phyloP scores from a whole-genome alignment of 148 eudicot species.

The Heliamphora exappendiculata region DNA sequence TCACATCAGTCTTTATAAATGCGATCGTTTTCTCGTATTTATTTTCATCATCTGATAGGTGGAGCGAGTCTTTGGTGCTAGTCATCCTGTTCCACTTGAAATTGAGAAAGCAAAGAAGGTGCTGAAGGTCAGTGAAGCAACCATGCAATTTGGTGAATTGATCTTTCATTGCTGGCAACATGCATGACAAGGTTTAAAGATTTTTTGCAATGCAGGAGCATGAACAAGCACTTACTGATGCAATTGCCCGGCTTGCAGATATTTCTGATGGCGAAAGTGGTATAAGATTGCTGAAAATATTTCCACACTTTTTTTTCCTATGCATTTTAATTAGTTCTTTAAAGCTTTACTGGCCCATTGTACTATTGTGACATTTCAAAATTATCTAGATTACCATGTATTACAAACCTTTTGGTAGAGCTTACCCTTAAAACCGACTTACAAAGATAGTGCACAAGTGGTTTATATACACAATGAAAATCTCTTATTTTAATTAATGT shows the following conservation, averaged over 20 bases:
- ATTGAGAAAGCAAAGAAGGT: slow-evolving; percentile 60
- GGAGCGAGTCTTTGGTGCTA: slow-evolving; percentile 51
- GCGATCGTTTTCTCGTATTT: not conserved
- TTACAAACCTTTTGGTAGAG: not conserved
- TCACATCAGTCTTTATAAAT: not conserved
- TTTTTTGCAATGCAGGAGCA: slow-evolving; percentile 35
- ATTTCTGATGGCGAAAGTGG: slow-evolving; percentile 62
- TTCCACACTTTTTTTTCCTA: not conserved
- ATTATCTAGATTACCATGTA: not conserved
- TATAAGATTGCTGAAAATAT: slow-evolving; percentile 7
- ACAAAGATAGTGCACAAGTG: too few relatives aligned
- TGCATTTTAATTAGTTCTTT: not conserved
- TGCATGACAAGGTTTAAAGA: not conserved
- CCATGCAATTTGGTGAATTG: not conserved
- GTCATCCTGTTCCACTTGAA: slow-evolving; percentile 53
- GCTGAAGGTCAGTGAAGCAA: slow-evolving; percentile 35
- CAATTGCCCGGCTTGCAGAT: slow-evolving; percentile 45
- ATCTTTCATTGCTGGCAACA: not conserved
- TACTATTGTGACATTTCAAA: not conserved
- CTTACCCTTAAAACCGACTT: too few relatives aligned
- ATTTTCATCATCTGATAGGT: slow-evolving; percentile 31
- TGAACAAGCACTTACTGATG: slow-evolving; percentile 47
- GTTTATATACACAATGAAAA: too few relatives aligned
- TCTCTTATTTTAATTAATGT: too few relatives aligned
- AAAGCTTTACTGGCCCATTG: not conserved